Evolutionary conservation across 768 basidiomycete genomes (phyloP).

Genomic region (Tephrocybe sp.): DNA sequence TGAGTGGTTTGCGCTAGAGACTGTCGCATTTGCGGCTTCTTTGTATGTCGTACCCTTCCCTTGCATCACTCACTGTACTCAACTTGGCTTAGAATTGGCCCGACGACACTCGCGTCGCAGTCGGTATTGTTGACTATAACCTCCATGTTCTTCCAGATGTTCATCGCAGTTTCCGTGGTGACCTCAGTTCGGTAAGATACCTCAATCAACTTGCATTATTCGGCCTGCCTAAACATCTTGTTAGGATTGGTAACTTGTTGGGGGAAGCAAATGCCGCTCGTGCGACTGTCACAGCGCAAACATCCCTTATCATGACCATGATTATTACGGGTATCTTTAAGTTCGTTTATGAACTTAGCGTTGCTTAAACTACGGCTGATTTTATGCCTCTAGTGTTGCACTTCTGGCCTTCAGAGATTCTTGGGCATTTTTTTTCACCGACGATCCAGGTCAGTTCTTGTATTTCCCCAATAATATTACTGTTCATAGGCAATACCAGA

Average conservation of each 20-base stretch:
- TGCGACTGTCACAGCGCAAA: constrained; percentile 31
- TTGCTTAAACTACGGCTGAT: too few relatives aligned
- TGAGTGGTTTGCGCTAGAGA: constrained; percentile 98
- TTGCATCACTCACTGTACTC: too few relatives aligned
- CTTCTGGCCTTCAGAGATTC: constrained; percentile 51
- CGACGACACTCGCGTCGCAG: constrained; percentile 80
- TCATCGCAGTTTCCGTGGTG: constrained; percentile 78
- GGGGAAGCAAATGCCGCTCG: constrained; percentile 11
- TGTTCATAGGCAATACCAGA: constrained; percentile 26
- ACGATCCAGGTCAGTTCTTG: constrained; percentile 47
- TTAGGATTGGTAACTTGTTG: constrained; percentile 15
- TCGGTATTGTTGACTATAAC: constrained; percentile 76
- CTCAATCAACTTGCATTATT: neutral
- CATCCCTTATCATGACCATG: constrained; percentile 64
- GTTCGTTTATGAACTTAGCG: too few relatives aligned
- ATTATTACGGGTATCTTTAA: constrained; percentile 60
- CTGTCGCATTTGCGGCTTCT: constrained; percentile 58
- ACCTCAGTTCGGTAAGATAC: constrained; percentile 70
- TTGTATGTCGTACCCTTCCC: too few relatives aligned
- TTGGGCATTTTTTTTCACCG: constrained; percentile 76
- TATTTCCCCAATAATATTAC: neutral
- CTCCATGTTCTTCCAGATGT: constrained; percentile 76
- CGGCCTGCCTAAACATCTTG: too few relatives aligned
- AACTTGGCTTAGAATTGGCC: constrained; percentile 56
- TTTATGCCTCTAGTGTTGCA: too few relatives aligned